Evolutionary conservation across 2,329 filamentous ascomycete genomes (phyloP).

Genomic region (Microcyclosporella mali): DNA sequence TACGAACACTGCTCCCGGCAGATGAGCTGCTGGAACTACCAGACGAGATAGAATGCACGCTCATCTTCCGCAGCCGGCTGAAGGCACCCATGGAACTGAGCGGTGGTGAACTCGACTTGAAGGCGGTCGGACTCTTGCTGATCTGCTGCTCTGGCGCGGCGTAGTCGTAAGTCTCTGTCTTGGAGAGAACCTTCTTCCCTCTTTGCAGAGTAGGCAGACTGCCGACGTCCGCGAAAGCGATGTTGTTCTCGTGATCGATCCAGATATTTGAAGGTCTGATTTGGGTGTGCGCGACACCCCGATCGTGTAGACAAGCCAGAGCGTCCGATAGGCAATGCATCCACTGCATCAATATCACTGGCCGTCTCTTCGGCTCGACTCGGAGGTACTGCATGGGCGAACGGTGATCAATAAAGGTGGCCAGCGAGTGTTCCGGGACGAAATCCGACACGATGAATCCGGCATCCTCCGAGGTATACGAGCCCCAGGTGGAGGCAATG

Average conservation of each 20-base stretch:
- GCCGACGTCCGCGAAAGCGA: constrained; percentile 61
- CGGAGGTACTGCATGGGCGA: constrained; percentile 58
- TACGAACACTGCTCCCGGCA: constrained; percentile 25
- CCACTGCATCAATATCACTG: constrained; percentile 62
- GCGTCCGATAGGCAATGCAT: constrained; percentile 67
- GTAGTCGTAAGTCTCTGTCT: constrained; percentile 67
- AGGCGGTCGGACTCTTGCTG: constrained; percentile 36
- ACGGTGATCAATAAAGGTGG: constrained; percentile 57
- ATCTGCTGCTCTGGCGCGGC: constrained; percentile 62
- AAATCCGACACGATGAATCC: constrained; percentile 64
- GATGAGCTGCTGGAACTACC: constrained; percentile 30
- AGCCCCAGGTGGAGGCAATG: constrained; percentile 63
- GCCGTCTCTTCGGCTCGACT: constrained; percentile 54
- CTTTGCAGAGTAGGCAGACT: constrained; percentile 45
- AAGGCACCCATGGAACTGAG: constrained; percentile 26
- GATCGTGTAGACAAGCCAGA: constrained; percentile 60
- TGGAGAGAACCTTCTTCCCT: constrained; percentile 48
- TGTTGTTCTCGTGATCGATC: constrained; percentile 58
- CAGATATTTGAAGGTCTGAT: constrained; percentile 67
- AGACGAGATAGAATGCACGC: constrained; percentile 19
- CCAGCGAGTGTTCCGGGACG: constrained; percentile 59
- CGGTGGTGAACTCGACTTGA: constrained; percentile 25
- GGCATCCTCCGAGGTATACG: constrained; percentile 58
- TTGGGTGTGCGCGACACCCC: constrained; percentile 58
- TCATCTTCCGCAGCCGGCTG: constrained; percentile 28